These are phyloP conservation scores for Paraphaeosphaeria minitans DNA, from an alignment of 2,329 filamentous ascomycete species.

Conservation along the genomic window DNA sequence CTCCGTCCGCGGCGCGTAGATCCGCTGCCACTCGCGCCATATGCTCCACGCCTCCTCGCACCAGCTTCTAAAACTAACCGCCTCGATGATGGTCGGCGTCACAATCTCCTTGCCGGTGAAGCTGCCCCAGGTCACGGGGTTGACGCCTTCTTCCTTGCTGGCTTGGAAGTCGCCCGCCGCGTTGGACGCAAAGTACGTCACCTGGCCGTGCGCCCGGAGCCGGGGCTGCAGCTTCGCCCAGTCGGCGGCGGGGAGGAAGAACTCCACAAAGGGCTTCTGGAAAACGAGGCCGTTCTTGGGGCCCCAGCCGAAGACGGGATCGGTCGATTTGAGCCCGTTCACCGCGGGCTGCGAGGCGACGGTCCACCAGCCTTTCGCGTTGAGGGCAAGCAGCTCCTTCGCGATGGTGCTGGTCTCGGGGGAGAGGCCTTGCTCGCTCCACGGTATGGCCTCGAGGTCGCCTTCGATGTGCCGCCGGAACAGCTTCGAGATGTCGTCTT, in stretches of 20 bases:
- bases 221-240: slow-evolving; percentile 70
- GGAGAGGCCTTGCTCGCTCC: slow-evolving; percentile 88
- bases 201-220: slow-evolving; percentile 68
- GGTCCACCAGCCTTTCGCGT: slow-evolving; percentile 90
- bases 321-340: slow-evolving; percentile 77
- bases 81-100: slow-evolving; percentile 95
- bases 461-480: slow-evolving; percentile 84
- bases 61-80: slow-evolving; percentile 93
- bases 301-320: slow-evolving; percentile 90
- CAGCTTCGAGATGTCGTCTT: slow-evolving; percentile 74
- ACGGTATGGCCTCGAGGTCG: slow-evolving; percentile 80
- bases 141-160: slow-evolving; percentile 70
- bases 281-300: slow-evolving; percentile 92
- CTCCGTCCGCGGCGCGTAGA: slow-evolving; percentile 76
- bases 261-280: slow-evolving; percentile 97
- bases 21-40: slow-evolving; percentile 89
- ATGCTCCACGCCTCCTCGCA: slow-evolving; percentile 94
- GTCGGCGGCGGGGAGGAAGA: slow-evolving; percentile 79
- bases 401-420: slow-evolving; percentile 85
- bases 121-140: slow-evolving; percentile 95
- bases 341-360: slow-evolving; percentile 94
- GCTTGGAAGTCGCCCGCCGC: slow-evolving; percentile 76
- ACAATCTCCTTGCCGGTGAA: slow-evolving; percentile 96
- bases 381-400: slow-evolving; percentile 74
- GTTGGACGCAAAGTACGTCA: slow-evolving; percentile 90